Evolutionary conservation across 1,284 basidiomycete genomes (phyloP).

Genomic region (Ustilago shanxiensis): DNA sequence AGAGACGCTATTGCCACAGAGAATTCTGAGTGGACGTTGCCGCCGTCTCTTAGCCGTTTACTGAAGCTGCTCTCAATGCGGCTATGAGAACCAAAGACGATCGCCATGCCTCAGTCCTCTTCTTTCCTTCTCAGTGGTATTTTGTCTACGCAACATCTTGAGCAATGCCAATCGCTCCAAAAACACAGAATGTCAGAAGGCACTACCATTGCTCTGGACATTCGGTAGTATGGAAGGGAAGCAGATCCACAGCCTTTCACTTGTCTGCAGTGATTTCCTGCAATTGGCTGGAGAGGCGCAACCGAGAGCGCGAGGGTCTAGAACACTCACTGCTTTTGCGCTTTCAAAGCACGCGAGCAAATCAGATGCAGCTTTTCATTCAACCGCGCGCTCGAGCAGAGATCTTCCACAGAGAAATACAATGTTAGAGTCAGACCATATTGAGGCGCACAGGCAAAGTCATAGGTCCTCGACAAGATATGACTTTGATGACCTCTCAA

Average conservation of each 20-base stretch:
- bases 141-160: too few species aligned
- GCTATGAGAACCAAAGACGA: too few species aligned
- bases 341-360: slow-evolving; percentile 7
- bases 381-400: neutral
- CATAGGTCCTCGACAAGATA: neutral
- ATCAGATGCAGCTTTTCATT: too few species aligned
- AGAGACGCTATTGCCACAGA: too few species aligned
- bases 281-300: neutral
- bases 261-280: slow-evolving; percentile 5
- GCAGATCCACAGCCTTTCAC: neutral
- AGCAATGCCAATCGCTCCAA: neutral
- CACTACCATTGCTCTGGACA: neutral
- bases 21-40: too few species aligned
- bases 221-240: neutral
- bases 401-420: too few species aligned
- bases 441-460: neutral
- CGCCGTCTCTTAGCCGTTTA: too few species aligned
- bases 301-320: slow-evolving; percentile 9
- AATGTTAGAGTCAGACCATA: too few species aligned
- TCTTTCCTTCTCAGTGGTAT: too few species aligned
- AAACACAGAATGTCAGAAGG: neutral
- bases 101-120: too few species aligned
- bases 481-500: neutral
- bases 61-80: too few species aligned
- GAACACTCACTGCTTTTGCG: neutral